Percentiles rank a stretch among this genome's conserved stretches.
phyloP scores from a whole-genome alignment of 805 yeast species.

The Schwanniomyces yamadae region DNA sequence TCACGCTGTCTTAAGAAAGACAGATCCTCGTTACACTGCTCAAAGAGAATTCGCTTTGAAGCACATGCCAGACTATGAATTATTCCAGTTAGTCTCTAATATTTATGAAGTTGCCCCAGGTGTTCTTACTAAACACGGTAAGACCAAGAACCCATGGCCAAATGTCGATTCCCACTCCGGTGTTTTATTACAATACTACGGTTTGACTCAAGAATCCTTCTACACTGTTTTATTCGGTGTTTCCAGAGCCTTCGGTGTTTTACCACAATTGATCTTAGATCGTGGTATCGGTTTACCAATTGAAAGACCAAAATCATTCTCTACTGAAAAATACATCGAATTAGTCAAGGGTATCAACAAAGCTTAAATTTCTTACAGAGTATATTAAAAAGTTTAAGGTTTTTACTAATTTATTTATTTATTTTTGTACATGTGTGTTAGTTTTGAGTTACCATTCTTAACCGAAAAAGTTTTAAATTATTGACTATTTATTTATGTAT shows the following conservation, averaged over 20 bases:
- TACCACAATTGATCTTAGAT: constrained; percentile 79
- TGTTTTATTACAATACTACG: constrained; percentile 76
- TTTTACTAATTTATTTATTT: constrained; percentile 6
- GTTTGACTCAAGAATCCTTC: constrained; percentile 68
- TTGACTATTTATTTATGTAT: constrained; percentile 9
- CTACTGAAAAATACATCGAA: constrained; percentile 88
- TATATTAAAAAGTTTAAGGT: neutral
- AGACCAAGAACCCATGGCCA: constrained; percentile 84
- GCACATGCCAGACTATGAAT: constrained; percentile 60
- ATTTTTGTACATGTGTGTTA: constrained; percentile 6
- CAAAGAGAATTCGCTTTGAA: constrained; percentile 65
- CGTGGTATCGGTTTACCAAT: constrained; percentile 74
- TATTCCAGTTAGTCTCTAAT: constrained; percentile 65
- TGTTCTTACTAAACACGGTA: constrained; percentile 74
- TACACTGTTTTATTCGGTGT: constrained; percentile 84
- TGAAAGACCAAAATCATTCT: constrained; percentile 86
- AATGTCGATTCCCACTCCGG: constrained; percentile 83
- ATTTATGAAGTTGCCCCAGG: constrained; percentile 71
- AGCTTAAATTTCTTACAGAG: constrained; percentile 8
- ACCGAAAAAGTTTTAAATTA: neutral
- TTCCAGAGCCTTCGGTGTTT: constrained; percentile 75
- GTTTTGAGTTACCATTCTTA: constrained; percentile 1
- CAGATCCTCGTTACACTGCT: constrained; percentile 80
- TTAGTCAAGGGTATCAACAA: constrained; percentile 52
- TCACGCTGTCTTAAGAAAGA: constrained; percentile 80